Evolutionary conservation across 805 yeast species (phyloP), one percentile per base, ranked within the genome.

Genomic region (Hanseniaspora hatyaiensis): DNA sequence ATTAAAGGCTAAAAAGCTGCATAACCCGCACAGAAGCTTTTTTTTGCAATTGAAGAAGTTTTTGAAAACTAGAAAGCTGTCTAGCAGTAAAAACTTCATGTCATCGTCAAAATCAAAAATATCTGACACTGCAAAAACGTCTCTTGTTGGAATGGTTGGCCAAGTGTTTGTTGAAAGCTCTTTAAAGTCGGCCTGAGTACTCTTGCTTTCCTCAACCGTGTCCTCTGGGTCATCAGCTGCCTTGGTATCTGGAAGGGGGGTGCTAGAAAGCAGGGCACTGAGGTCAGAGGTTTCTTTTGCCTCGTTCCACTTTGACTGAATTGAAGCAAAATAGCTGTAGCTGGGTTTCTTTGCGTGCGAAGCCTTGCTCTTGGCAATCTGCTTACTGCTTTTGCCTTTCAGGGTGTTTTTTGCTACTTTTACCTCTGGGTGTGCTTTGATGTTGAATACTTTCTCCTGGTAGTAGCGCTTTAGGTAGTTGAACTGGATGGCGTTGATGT

Each of bases 81-180:
- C 29, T 3, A 45, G 16, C 8, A 45, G 15, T 11, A 45, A 37
- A 30, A 45, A 45, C 15, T 31, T 37, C 16, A 45, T n/a, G 9
- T 37, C 38, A 37, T 45, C 34, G 24, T 45, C 49, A 45, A 45
- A 45, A 16, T 45, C 40, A 26, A 45, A 19, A 5, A 45, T 34
- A 13, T 37, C 41, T 16, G 32, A 19, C n/a, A 45, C 16, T 2
- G 34, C 30, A 31, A 45, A 45, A 11, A 45, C 20, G 28, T 45
- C 49, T 31, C 29, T 45, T 16, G 31, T 28, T 1, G 49, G 49
- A 8, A 45, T 33, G 13, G 20, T 40, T 8, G 40, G 24, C 37
- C 40, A 45, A 4, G 18, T 37, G 20, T 32, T 30, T 22, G 31
- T 13, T 12, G 12, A 28, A 4, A 45, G 20, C 2, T 6, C 16